phyloP scores from a whole-genome alignment of 805 yeast species.

The Candida maesae region DNA sequence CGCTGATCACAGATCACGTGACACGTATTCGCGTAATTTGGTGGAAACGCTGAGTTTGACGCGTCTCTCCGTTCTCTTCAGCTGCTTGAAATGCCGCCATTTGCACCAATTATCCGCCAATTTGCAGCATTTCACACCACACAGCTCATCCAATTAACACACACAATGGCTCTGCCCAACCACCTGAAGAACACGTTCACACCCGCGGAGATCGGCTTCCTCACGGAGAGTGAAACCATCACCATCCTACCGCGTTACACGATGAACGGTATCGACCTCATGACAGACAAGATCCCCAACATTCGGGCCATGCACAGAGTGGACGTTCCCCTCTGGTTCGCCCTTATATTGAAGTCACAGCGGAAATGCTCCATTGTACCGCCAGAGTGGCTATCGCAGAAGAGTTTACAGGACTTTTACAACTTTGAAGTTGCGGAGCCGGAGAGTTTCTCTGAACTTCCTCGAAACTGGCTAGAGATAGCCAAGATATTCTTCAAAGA shows the following conservation, averaged over 20 bases:
- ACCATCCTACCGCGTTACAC: constrained; percentile 77
- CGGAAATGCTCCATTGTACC: constrained; percentile 80
- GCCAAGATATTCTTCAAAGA: constrained; percentile 60
- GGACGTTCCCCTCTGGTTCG: constrained; percentile 83
- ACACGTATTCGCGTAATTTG: too few relatives aligned
- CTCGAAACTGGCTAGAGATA: constrained; percentile 86
- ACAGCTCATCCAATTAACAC: too few relatives aligned
- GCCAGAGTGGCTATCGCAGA: constrained; percentile 75
- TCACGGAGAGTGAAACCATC: constrained; percentile 76
- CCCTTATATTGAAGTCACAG: constrained; percentile 76
- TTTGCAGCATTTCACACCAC: too few relatives aligned
- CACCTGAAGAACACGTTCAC: constrained; percentile 52
- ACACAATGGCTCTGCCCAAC: constrained; percentile 61
- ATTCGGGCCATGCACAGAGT: constrained; percentile 65
- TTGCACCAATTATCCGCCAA: too few relatives aligned
- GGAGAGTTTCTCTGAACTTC: constrained; percentile 63
- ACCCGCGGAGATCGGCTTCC: constrained; percentile 76
- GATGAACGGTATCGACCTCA: constrained; percentile 58
- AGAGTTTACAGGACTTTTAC: constrained; percentile 49
- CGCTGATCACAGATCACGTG: too few relatives aligned
- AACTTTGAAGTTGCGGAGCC: constrained; percentile 62
- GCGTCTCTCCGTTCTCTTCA: too few relatives aligned
- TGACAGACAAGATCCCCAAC: constrained; percentile 57
- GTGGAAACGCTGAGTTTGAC: too few relatives aligned
- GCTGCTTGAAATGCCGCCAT: too few relatives aligned